phyloP scores from a whole-genome alignment of 345 rosid genomes.

The sweet orange (Citrus sinensis) region DNA sequence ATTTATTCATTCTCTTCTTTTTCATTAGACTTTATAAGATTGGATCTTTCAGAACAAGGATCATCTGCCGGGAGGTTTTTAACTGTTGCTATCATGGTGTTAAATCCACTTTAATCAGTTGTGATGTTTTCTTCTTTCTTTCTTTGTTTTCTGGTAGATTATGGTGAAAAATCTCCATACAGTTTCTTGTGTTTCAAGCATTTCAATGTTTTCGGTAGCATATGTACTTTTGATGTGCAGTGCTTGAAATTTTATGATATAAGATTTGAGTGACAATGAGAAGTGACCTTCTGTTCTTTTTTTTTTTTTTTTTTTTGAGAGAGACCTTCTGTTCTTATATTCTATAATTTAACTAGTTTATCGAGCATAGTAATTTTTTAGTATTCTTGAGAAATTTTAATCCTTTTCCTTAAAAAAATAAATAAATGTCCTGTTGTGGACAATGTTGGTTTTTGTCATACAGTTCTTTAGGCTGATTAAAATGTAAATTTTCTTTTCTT shows the following conservation, averaged over 20 bases:
- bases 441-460: neutral
- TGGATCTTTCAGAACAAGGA: neutral
- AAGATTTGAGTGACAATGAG: neutral
- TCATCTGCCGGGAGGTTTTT: neutral
- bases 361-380: neutral
- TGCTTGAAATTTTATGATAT: neutral
- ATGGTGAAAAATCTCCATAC: neutral
- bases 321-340: neutral
- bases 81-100: neutral
- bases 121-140: neutral
- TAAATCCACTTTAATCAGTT: neutral
- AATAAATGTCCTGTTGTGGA: neutral
- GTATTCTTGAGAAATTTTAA: neutral
- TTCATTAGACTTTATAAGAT: neutral
- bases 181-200: neutral
- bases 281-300: neutral
- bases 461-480: neutral
- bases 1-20: neutral
- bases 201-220: neutral
- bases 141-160: neutral
- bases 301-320: no score
- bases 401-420: neutral
- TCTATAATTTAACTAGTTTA: neutral
- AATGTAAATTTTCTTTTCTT: neutral
- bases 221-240: neutral